Base-by-base conservation (phyloP, 495 filamentous ascomycete genomes). In the Symbiotaphrina buchneri region DNA sequence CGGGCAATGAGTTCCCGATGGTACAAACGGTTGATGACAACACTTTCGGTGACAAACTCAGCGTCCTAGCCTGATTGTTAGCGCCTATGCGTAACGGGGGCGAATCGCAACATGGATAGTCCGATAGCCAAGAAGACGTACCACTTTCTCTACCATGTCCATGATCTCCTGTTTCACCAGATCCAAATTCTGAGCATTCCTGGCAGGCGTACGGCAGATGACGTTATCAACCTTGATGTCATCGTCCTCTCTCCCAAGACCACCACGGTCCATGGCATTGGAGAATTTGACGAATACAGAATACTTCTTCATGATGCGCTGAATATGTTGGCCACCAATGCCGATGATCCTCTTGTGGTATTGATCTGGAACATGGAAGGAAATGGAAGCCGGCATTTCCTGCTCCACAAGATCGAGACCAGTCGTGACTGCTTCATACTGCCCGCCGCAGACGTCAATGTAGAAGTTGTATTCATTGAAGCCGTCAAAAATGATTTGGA, bases 401-500 rank as follows among this genome's bases (percentile, higher is more conserved):
- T 93, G 85, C 51, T 99, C 87, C 11, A 95, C 87, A 28, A 99
- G 57, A 42, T 74, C 72, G 44, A 99, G 53, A 4, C 87, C 87
- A 37, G 77, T 74, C 53, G 87, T 94, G 43, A 82, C 81, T 6
- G 81, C 79, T 30, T 93, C 81, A 46, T 91, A 94, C 31, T 76
- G 72, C 16, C 69, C 68, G n/a, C 74, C 82, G 39, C 82, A 75
- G 31, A 99, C 85, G 43, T 95, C 87, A 32, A 99, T 95, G 47
- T 92, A 91, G 59, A 99, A 95, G 53, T 95, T 95, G 59, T 94
- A 99, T 56, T 95, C 90, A 53, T 91, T 90, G 56, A 95, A 95
- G 33, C 77, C 80, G 45, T 99, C 90, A 41, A 99, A 99, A 39
- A 94, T 83, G 40, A 99, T 94, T 54, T 99, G 87, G 4, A 99